Evolutionary conservation across 2,329 filamentous ascomycete species (phyloP).

Genomic region (Incumbomyces delicatus): DNA sequence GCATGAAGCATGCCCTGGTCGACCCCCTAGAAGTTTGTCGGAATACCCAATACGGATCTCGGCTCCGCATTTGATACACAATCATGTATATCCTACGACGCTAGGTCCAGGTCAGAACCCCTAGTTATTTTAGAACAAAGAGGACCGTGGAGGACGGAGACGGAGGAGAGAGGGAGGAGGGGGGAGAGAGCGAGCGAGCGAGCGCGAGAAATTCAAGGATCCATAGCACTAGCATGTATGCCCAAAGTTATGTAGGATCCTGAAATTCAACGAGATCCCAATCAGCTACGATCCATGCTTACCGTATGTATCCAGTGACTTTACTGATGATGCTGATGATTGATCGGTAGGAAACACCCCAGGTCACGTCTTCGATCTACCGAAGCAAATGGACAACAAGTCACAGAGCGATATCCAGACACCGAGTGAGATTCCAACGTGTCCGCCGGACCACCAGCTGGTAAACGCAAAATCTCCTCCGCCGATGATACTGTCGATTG

Average conservation of each 20-base stretch:
- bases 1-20: slow-evolving; percentile 10
- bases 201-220: slow-evolving; percentile 4
- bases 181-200: not conserved
- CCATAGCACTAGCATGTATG: slow-evolving; percentile 10
- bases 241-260: slow-evolving; percentile 9
- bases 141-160: not conserved
- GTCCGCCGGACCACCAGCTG: too few relatives aligned
- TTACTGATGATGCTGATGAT: too few relatives aligned
- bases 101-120: not conserved
- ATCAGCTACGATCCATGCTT: too few relatives aligned
- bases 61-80: slow-evolving; percentile 5
- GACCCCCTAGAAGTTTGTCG: not conserved
- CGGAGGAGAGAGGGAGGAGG: not conserved
- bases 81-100: slow-evolving; percentile 4
- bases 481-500: too few relatives aligned
- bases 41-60: not conserved
- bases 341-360: too few relatives aligned
- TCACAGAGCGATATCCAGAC: too few relatives aligned
- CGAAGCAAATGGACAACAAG: too few relatives aligned
- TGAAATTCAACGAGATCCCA: slow-evolving; percentile 3
- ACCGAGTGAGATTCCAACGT: too few relatives aligned
- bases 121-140: not conserved
- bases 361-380: too few relatives aligned
- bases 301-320: too few relatives aligned
- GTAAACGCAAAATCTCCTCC: too few relatives aligned